Percentiles rank a stretch among this genome's conserved stretches.
Conservation (phyloP, 2,329 filamentous ascomycete genomes). For the Epicoccum sorghinum region DNA sequence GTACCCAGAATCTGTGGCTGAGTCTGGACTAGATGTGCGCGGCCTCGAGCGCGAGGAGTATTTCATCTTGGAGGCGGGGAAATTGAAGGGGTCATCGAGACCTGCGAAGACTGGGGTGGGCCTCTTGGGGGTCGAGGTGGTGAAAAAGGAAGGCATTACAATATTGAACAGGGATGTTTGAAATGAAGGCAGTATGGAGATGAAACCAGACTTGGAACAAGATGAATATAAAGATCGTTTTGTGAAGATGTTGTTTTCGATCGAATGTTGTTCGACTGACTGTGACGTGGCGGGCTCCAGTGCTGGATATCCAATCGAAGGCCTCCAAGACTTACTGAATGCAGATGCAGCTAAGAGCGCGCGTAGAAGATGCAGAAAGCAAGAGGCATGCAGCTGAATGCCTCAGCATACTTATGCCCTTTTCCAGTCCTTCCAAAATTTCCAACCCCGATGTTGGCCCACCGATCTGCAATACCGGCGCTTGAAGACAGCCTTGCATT, state of each 20-base stretch:
- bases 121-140: background rate
- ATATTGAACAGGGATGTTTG: background rate
- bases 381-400: background rate
- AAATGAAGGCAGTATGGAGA: background rate
- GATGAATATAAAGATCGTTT: background rate
- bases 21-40: slow-evolving; percentile 1
- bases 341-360: background rate
- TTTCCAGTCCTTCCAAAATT: background rate
- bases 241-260: background rate
- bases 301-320: background rate
- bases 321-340: background rate
- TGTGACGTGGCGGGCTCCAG: background rate
- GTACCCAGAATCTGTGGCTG: slow-evolving; percentile 22
- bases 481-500: slow-evolving; percentile 7
- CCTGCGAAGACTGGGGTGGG: slow-evolving; percentile 6
- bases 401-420: slow-evolving; percentile 7
- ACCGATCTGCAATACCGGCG: slow-evolving; percentile 14
- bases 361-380: background rate
- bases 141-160: slow-evolving; percentile 11
- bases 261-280: slow-evolving; percentile 1
- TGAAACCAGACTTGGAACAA: background rate
- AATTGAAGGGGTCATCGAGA: slow-evolving; percentile 15
- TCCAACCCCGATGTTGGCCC: slow-evolving; percentile 11
- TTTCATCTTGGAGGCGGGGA: slow-evolving; percentile 5
- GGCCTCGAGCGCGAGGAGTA: background rate